Percentiles rank a stretch among this genome's conserved stretches.
These are phyloP conservation scores for Hibiscus syriacus DNA, from an alignment of 345 rosid species.

Conservation along the genomic window DNA sequence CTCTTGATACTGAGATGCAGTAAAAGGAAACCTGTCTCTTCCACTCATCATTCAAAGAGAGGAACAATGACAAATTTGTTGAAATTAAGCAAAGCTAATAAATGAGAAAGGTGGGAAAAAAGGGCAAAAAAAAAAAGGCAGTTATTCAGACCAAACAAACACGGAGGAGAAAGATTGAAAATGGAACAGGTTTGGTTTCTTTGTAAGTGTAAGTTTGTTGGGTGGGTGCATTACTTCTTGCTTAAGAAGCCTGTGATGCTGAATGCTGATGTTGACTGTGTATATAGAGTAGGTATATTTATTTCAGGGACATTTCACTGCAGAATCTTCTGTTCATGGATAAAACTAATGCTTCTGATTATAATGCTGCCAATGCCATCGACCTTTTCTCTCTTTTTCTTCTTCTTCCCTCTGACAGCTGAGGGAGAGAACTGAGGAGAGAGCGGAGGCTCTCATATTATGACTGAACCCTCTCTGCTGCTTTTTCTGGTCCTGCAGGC, in stretches of 20 bases:
- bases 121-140: too few species aligned
- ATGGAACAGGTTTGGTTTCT: neutral
- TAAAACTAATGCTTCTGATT: constrained; percentile 58
- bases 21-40: constrained; percentile 26
- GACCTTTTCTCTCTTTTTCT: constrained; percentile 11
- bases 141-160: neutral
- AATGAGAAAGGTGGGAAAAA: too few species aligned
- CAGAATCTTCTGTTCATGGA: constrained; percentile 58
- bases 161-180: neutral
- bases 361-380: constrained; percentile 16
- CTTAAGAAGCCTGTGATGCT: neutral
- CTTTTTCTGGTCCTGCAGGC: constrained; percentile 38
- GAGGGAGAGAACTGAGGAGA: neutral
- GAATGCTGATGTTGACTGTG: neutral
- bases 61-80: neutral
- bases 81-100: neutral
- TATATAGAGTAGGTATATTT: constrained; percentile 54
- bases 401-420: neutral
- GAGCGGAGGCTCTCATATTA: constrained; percentile 23
- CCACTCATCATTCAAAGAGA: constrained; percentile 7
- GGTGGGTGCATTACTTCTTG: neutral
- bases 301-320: constrained; percentile 54
- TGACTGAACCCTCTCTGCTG: constrained; percentile 38
- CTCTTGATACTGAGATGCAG: constrained; percentile 69
- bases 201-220: neutral